A percentile compares a stretch with the other conserved stretches of the same genome.
Conservation (phyloP, 306 rosid species). For the Carpinus fangiana region DNA sequence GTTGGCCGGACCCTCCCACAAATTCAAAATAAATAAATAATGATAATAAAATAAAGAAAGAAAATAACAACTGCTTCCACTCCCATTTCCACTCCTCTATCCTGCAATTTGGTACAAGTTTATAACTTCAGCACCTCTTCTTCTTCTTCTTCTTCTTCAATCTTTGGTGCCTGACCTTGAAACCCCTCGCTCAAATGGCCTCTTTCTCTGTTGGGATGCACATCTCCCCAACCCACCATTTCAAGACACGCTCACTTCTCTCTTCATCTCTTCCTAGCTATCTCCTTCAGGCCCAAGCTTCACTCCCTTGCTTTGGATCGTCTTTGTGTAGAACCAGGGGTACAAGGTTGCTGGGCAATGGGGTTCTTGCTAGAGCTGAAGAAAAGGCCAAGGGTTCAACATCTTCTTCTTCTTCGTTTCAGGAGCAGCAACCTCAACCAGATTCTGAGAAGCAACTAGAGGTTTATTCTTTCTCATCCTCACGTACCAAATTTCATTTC, state of each 20-base stretch:
- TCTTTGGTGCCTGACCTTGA: neutral
- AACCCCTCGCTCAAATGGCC: conserved; percentile 43
- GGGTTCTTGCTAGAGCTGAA: conserved; percentile 68
- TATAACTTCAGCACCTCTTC: neutral
- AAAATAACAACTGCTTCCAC: neutral
- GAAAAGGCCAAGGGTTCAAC: conserved; percentile 53
- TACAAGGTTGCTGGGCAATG: conserved; percentile 47
- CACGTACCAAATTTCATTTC: neutral
- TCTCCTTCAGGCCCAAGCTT: conserved; percentile 34
- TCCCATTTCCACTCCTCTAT: neutral
- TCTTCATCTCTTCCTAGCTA: conserved; percentile 14
- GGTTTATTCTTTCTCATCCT: conserved; percentile 45
- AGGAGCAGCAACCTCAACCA: conserved; percentile 46
- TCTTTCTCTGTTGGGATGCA: conserved; percentile 55
- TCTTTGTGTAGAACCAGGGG: conserved; percentile 37
- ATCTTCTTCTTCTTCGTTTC: conserved; percentile 46
- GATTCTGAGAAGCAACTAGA: conserved; percentile 43
- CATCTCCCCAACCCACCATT: conserved; percentile 38
- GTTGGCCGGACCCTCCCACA: no score
- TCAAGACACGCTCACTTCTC: conserved; percentile 28
- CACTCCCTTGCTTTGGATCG: conserved; percentile 37
- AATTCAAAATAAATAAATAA: no score
- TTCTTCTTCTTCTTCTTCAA: neutral
- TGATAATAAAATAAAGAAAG: no score
- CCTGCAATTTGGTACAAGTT: neutral